Conservation (phyloP, 768 basidiomycete species). For the Solioccasus polychromus region DNA sequence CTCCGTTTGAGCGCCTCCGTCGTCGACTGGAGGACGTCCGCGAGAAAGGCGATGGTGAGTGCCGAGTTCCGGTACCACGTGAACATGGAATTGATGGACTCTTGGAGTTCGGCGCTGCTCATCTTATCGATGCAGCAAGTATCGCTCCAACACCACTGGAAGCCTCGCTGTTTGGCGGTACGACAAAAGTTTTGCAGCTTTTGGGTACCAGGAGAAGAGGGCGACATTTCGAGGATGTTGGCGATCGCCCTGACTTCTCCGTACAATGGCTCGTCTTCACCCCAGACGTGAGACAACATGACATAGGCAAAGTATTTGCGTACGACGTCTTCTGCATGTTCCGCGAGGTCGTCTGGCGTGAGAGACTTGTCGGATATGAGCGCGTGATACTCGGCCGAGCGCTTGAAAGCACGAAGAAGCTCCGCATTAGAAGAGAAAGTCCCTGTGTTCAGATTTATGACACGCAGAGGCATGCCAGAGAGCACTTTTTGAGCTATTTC, state of each 20-base stretch:
- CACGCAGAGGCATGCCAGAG: constrained; percentile 21
- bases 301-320: constrained; percentile 24
- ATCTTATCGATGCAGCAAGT: constrained; percentile 30
- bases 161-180: constrained; percentile 16
- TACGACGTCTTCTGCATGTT: constrained; percentile 13
- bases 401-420: constrained; percentile 15
- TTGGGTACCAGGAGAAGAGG: constrained; percentile 12
- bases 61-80: constrained; percentile 30
- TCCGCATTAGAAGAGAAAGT: constrained; percentile 18
- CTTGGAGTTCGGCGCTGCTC: constrained; percentile 30
- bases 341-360: constrained; percentile 6
- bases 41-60: constrained; percentile 30
- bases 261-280: constrained; percentile 25
- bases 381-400: constrained; percentile 9
- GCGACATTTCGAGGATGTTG: constrained; percentile 18
- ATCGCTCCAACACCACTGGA: constrained; percentile 29
- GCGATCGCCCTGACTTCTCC: constrained; percentile 11
- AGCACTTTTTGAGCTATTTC: constrained; percentile 17
- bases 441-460: constrained; percentile 21
- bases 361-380: constrained; percentile 12
- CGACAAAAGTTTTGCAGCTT: constrained; percentile 25
- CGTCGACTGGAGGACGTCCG: constrained; percentile 16
- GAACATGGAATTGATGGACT: constrained; percentile 34
- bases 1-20: constrained; percentile 16
- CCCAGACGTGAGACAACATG: constrained; percentile 30